A percentile compares a stretch with the other conserved stretches of the same genome.
phyloP scores from a whole-genome alignment of 139 green algal genomes.

The Picochlorum sp. region DNA sequence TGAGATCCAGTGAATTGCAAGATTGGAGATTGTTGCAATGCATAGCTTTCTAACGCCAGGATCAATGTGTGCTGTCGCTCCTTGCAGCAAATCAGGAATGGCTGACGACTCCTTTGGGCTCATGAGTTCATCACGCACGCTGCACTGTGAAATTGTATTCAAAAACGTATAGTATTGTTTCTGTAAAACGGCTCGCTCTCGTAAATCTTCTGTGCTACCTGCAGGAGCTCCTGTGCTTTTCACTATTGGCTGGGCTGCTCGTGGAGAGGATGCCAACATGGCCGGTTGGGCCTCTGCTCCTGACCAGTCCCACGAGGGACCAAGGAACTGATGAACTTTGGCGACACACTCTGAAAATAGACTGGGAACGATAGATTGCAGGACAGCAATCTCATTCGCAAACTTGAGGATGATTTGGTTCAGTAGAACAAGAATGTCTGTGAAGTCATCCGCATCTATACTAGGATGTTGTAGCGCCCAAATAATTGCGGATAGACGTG shows the following conservation, averaged over 20 bases:
- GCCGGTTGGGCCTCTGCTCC: constrained; percentile 33
- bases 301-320: constrained; percentile 69
- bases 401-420: constrained; percentile 52
- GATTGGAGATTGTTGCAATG: constrained; percentile 7
- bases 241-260: not conserved
- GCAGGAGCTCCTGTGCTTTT: not conserved
- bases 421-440: constrained; percentile 56
- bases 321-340: constrained; percentile 47
- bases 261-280: constrained; percentile 4
- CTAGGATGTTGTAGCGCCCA: constrained; percentile 43
- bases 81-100: constrained; percentile 41
- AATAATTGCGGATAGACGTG: constrained; percentile 46
- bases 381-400: not conserved
- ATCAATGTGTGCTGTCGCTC: not conserved
- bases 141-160: constrained; percentile 14
- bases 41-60: constrained; percentile 27
- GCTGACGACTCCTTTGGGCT: constrained; percentile 5
- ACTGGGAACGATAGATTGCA: constrained; percentile 14
- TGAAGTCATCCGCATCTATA: constrained; percentile 39
- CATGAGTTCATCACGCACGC: constrained; percentile 7
- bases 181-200: constrained; percentile 69
- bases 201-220: constrained; percentile 54
- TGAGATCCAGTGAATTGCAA: not conserved
- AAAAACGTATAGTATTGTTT: constrained; percentile 62
- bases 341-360: constrained; percentile 15